Evolutionary conservation across 2,329 filamentous ascomycete genomes (phyloP), one percentile per base, ranked within the genome.

Genomic region (Amesomyces nigricolor): DNA sequence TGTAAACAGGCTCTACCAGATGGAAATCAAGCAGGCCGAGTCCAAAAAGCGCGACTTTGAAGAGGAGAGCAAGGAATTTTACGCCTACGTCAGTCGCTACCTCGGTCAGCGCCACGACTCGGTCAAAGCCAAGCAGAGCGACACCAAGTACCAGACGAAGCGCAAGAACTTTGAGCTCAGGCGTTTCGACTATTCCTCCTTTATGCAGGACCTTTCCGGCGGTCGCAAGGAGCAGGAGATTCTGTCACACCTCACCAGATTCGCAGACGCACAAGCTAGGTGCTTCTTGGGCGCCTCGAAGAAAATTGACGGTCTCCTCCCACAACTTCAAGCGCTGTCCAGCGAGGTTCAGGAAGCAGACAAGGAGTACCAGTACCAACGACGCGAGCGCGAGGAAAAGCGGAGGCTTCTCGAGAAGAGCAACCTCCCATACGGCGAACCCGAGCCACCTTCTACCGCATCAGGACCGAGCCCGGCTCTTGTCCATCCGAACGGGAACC

Each of bases 161-260:
- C 83, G 91, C 62, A 86, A 89, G 44, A 96, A 91, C 63, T 99
- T 99, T 66, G 94, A 99, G 74, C 79, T 99, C 55, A 96, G 95
- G 74, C 86, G 95, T 9, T 99, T 99, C 66, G 95, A 99, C 71
- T 99, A 99, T 70, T 97, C 92, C 3, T 96, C 90, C 13, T 99
- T 97, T 68, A 95, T 99, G 89, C 92, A 97, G 66, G 94, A 99
- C 74, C 78, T 99, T n/a, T 94, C 97, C 61, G 94, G 94, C 30
- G 94, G 94, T n/a, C 86, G 94, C 60, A 99, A 97, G 70, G 94
- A 99, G 66, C 94, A 97, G 67, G 94, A 99, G 69, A 89, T 99
- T 4, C 73, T 99, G 30, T 97, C 92, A 1, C 89, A 96, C 67
- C 78, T 99, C 32, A 99, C 94, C 1, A 92, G 87, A 68, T 99